phyloP scores from a whole-genome alignment of 805 yeast genomes.

The Starmerella scarabaei region DNA sequence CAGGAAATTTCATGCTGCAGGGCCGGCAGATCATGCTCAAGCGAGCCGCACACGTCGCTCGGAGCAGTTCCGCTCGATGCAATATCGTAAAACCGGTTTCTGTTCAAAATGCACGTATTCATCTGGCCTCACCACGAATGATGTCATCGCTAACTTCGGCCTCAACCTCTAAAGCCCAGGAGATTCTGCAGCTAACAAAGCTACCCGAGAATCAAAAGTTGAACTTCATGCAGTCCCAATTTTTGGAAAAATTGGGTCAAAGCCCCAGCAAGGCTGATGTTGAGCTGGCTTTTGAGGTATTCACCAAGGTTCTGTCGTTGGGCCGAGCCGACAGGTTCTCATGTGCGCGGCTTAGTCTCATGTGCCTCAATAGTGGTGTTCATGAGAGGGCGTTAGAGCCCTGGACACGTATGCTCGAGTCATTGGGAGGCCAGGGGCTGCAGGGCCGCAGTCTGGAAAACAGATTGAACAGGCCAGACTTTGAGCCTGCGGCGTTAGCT shows the following conservation, averaged over 20 bases:
- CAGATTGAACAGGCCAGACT: conserved; percentile 17
- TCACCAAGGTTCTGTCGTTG: conserved; percentile 6
- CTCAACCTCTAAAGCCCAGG: too few relatives aligned
- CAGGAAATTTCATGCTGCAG: too few relatives aligned
- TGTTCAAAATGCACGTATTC: too few relatives aligned
- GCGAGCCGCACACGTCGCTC: too few relatives aligned
- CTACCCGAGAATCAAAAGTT: not conserved
- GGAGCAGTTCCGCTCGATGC: too few relatives aligned
- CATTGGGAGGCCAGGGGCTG: conserved; percentile 14
- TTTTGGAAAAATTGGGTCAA: conserved; percentile 5
- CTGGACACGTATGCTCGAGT: conserved; percentile 27
- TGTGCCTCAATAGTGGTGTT: conserved; percentile 19
- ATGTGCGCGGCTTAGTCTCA: conserved; percentile 19
- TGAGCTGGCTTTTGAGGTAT: conserved; percentile 12
- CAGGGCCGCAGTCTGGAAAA: conserved; percentile 3
- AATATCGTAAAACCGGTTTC: too few relatives aligned
- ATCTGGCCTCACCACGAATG: too few relatives aligned
- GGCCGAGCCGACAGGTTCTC: conserved; percentile 9
- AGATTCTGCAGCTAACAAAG: conserved; percentile 1
- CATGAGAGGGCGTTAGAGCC: conserved; percentile 24
- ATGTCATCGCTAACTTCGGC: too few relatives aligned
- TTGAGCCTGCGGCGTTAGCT: conserved; percentile 24
- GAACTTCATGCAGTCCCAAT: conserved; percentile 3
- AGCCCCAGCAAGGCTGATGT: conserved; percentile 4
- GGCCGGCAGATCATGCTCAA: too few relatives aligned